Evolutionary conservation across 75 land plant genomes (phyloP).

Genomic region (Cupressus sempervirens): DNA sequence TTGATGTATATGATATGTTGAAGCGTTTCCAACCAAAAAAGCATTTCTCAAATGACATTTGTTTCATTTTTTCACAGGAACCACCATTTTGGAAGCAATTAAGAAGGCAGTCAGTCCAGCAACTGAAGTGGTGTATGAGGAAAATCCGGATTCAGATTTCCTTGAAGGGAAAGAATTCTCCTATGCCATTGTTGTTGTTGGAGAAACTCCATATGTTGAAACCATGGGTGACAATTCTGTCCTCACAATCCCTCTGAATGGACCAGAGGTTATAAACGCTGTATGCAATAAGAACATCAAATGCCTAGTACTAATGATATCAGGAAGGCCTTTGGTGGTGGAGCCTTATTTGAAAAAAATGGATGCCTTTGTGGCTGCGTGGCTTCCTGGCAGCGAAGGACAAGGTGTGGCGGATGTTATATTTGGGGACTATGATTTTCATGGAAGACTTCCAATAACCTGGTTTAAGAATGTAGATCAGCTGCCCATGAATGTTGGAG

Average conservation of each 20-base stretch:
- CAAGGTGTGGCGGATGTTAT: slow-evolving; percentile 41
- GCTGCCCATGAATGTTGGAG: slow-evolving; percentile 65
- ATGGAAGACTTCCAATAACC: slow-evolving; percentile 34
- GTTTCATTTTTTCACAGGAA: slow-evolving; percentile 39
- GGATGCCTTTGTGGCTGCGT: slow-evolving; percentile 60
- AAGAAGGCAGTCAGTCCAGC: slow-evolving; percentile 42
- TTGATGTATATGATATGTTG: no score
- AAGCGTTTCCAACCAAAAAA: no score
- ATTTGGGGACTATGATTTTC: slow-evolving; percentile 40
- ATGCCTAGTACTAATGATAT: slow-evolving; percentile 63
- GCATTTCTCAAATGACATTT: background rate
- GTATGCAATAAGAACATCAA: slow-evolving; percentile 56
- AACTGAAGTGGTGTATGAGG: slow-evolving; percentile 64
- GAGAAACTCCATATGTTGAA: slow-evolving; percentile 79
- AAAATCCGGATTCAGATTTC: slow-evolving; percentile 37
- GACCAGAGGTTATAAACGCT: slow-evolving; percentile 36
- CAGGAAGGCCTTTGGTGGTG: slow-evolving; percentile 83
- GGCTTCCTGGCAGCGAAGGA: slow-evolving; percentile 43
- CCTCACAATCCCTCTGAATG: slow-evolving; percentile 69
- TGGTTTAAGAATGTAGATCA: slow-evolving; percentile 54
- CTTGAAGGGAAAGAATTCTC: slow-evolving; percentile 35
- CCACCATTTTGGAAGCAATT: slow-evolving; percentile 69
- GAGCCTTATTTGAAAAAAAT: slow-evolving; percentile 56
- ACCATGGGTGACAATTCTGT: slow-evolving; percentile 57
- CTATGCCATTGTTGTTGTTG: slow-evolving; percentile 76